Evolutionary conservation across 1,284 basidiomycete species (phyloP), one percentile per base, ranked within the genome.

Genomic region (Fomes fomentarius): DNA sequence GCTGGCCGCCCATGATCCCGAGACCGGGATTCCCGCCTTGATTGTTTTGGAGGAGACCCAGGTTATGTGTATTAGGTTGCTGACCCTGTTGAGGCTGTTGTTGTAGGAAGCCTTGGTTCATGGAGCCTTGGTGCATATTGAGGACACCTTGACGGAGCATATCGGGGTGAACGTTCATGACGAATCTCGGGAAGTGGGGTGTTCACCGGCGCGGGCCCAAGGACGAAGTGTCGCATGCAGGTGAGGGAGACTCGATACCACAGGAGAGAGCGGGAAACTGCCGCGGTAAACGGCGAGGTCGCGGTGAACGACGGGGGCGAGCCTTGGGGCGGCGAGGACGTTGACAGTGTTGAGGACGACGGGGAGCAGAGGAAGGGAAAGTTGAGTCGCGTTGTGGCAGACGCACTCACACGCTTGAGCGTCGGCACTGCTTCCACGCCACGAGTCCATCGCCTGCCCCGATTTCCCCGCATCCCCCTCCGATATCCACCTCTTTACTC

Each of bases 111-210:
- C 67, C 64, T 35, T 71, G 69, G 47, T 77, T 75, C 57, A 71
- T 64, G 31, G 82, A 66, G 56, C 49, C 62, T 50, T 76, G 67
- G 46, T 71, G 57, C 57, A 77, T 70, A n/a, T n/a, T n/a, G 30
- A 74, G 67, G 54, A 80, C 72, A 63, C 70, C 68, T 64, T 71
- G 71, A 51, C 79, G 78, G 35, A 83, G 61, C 71, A 82, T 73
- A 58, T 80, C 77, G 58, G 67, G 67, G 51, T 76, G 52, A 22
- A 52, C 58, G 62, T 65, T 69, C 63, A 68, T 70, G 53, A 33
- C 30, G 52, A 40, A 46, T 50, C 42, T 37, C 50, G 55, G 43
- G 25, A 22, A 49, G 42, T 39, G 56, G 44, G 51, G 35, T 35
- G 47, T 51, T 51, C 30, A 54, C 50, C 40, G 55, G 56, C 46